A percentile compares a stretch with the other conserved stretches of the same genome.
phyloP scores from a whole-genome alignment of 139 green algal species.

The Chlorella sp. region DNA sequence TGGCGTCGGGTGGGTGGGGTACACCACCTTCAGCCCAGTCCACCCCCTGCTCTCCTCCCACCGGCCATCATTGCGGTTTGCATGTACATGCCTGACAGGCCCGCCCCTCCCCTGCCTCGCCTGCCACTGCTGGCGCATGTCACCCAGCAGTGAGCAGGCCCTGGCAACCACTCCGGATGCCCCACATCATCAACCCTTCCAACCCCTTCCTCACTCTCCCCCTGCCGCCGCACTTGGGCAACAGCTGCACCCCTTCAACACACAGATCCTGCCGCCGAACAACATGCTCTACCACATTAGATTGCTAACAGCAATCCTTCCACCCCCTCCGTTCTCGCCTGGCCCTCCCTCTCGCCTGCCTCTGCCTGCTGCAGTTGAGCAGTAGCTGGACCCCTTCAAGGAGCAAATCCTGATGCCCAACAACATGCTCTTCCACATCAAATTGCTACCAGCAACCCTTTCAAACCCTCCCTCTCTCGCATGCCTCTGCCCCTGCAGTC shows the following conservation, averaged over 20 bases:
- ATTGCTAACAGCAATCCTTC: too few species aligned
- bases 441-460: not conserved
- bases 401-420: constrained; percentile 92
- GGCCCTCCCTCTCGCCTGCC: not conserved
- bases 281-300: constrained; percentile 73
- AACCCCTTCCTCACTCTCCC: not conserved
- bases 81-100: too few species aligned
- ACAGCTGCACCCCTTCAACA: constrained; percentile 58
- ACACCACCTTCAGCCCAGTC: too few species aligned
- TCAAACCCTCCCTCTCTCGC: not conserved
- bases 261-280: constrained; percentile 90
- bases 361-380: constrained; percentile 41
- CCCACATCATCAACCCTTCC: constrained; percentile 84
- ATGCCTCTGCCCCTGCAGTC: constrained; percentile 18
- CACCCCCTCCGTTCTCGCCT: too few species aligned
- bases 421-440: constrained; percentile 57
- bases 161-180: constrained; percentile 80
- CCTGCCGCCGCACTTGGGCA: constrained; percentile 48
- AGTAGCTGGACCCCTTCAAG: constrained; percentile 59
- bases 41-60: too few species aligned
- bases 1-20: too few species aligned
- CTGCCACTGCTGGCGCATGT: too few species aligned
- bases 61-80: too few species aligned
- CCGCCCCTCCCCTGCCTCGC: too few species aligned
- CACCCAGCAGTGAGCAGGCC: too few species aligned